Conservation (phyloP, 2,329 filamentous ascomycete species). For the Calonectria pauciramosa region DNA sequence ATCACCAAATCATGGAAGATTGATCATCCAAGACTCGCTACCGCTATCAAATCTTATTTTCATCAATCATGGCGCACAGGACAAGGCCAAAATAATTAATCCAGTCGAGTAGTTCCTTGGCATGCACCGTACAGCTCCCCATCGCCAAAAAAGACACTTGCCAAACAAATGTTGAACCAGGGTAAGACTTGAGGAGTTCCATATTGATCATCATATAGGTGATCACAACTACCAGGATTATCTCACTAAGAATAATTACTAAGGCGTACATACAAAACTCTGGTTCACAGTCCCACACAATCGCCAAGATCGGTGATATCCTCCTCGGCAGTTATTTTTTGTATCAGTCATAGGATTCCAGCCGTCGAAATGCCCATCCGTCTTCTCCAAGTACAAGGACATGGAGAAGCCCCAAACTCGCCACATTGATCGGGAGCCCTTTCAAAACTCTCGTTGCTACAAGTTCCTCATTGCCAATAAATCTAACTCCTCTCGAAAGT, state of each 20-base stretch:
- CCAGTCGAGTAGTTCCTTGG: no score
- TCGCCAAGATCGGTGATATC: background rate
- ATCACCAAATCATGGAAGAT: background rate
- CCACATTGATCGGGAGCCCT: slow-evolving; percentile 85
- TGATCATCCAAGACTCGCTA: background rate
- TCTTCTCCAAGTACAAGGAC: slow-evolving; percentile 72
- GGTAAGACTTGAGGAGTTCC: background rate
- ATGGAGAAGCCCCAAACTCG: slow-evolving; percentile 72
- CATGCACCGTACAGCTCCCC: no score
- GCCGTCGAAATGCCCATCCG: slow-evolving; percentile 78
- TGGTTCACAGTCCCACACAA: background rate
- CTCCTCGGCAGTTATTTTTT: slow-evolving; percentile 43
- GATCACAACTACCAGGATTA: background rate
- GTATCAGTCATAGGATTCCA: slow-evolving; percentile 85
- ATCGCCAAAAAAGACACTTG: no score
- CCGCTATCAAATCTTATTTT: no score
- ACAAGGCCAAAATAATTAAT: no score
- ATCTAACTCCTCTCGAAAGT: slow-evolving; percentile 77
- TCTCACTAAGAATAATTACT: background rate
- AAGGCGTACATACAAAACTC: background rate
- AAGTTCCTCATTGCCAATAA: slow-evolving; percentile 80
- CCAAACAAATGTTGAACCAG: background rate
- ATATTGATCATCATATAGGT: background rate
- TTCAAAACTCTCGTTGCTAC: slow-evolving; percentile 83
- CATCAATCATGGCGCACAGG: no score